Base-by-base conservation (phyloP, 495 filamentous ascomycete species). In the Penicillium salamii region DNA sequence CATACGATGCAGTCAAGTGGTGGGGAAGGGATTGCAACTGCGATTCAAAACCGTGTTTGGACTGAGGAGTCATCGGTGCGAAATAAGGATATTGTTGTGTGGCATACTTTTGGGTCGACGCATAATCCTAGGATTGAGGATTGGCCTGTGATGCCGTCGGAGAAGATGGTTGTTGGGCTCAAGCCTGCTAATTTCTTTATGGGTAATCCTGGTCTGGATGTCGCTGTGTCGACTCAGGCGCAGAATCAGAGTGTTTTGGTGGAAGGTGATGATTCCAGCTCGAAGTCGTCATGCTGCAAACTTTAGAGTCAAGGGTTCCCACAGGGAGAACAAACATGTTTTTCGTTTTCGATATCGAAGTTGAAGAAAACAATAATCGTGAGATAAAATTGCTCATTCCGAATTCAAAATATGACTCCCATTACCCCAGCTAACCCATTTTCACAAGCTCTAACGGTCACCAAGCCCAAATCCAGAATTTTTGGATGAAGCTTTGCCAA, bases 1-100 rank as follows among this genome's bases (percentile, higher is more conserved):
- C 92, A 89, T 61, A 96, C 91, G 1, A 95, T 91, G 62, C 91
- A 96, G 68, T 85, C 80, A 3, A n/a, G 32, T 8, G 82, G 79
- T 5, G 88, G 84, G 0, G 66, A 70, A 9, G 71, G 70, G 0
- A 54, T 73, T 11, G 23, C 23, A 4, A 26, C 23, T 26, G 23
- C 42, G 35, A 0, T 58, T 57, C 4, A 41, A 33, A 29, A 66
- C 60, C 31, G 26, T 34, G 7, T 9, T 3, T 39, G 48, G 2
- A 19, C 28, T 9, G 42, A 24, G 1, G 53, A 54, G 4, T 68
- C 76, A 5, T 43, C 54, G 24, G 78, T 84, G 1, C 59, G 65
- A 0, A 74, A 82, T 40, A 60, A 68, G 12, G 77, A 84, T 42
- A 63, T 76, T 33, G 72, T 76, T 5, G 12, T 76, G 24, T 76